phyloP scores from a whole-genome alignment of 495 filamentous ascomycete species.

The Penicillium simplicissimum region DNA sequence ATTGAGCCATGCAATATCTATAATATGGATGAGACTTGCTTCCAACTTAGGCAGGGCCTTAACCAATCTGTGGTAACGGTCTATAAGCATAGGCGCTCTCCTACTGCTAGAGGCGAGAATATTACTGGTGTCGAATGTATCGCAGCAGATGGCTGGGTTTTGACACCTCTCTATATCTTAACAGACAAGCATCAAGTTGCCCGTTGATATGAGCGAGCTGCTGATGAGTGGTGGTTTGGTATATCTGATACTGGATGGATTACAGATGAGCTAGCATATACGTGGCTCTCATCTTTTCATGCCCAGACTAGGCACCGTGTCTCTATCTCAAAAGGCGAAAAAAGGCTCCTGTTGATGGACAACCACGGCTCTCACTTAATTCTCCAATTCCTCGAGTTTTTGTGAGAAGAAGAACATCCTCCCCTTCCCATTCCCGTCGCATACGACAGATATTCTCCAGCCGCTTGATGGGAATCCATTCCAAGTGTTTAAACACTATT shows the following conservation, averaged over 20 bases:
- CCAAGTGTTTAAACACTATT: background rate
- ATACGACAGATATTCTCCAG: background rate
- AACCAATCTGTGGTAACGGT: background rate
- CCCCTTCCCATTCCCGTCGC: background rate
- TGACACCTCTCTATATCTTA: background rate
- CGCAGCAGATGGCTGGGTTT: background rate
- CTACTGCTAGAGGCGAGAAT: background rate
- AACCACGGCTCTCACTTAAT: background rate
- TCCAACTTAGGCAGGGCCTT: background rate
- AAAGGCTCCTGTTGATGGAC: background rate
- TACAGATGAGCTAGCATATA: background rate
- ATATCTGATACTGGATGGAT: background rate
- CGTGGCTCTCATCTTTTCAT: background rate
- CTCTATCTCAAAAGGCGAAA: background rate
- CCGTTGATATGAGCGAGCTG: background rate
- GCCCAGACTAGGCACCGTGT: background rate
- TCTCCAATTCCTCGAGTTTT: background rate
- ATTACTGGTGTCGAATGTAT: background rate
- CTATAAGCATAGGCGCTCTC: background rate
- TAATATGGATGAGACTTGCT: background rate
- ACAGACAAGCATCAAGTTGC: background rate
- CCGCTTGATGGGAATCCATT: background rate
- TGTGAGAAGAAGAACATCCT: background rate
- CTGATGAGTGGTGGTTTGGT: background rate
- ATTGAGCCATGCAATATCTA: background rate